A percentile compares a stretch with the other conserved stretches of the same genome.
These are phyloP conservation scores for Hygrocybe coccinea DNA, from an alignment of 768 basidiomycete genomes.

Conservation along the genomic window DNA sequence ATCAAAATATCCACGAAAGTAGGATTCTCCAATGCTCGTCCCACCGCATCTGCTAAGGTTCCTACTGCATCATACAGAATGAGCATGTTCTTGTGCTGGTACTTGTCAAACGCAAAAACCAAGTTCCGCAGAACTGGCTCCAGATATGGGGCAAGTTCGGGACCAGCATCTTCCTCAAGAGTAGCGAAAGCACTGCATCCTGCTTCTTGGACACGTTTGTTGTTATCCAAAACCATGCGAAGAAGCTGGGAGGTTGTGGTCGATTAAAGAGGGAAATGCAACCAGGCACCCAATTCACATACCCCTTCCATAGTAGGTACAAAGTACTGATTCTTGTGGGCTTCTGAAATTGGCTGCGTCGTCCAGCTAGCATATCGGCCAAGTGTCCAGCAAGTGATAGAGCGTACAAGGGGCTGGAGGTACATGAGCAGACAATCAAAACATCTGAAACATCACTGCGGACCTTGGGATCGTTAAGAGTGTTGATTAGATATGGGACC, in stretches of 20 bases:
- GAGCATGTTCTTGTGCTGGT: slow-evolving; percentile 98
- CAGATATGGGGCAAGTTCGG: slow-evolving; percentile 85
- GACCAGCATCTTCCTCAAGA: slow-evolving; percentile 93
- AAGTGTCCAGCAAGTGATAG: slow-evolving; percentile 99
- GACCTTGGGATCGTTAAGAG: slow-evolving; percentile 89
- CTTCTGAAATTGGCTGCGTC: slow-evolving; percentile 75
- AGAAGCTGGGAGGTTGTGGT: slow-evolving; percentile 58
- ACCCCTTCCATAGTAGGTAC: slow-evolving; percentile 99
- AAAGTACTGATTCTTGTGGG: slow-evolving; percentile 87
- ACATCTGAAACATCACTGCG: slow-evolving; percentile 14
- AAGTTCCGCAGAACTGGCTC: slow-evolving; percentile 93
- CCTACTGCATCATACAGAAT: slow-evolving; percentile 99
- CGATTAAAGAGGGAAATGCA: neutral
- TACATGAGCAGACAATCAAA: slow-evolving; percentile 7
- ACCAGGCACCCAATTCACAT: slow-evolving; percentile 13
- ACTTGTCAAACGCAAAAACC: slow-evolving; percentile 94
- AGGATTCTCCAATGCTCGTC: slow-evolving; percentile 77
- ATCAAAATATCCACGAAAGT: slow-evolving; percentile 91
- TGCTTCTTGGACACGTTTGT: slow-evolving; percentile 98
- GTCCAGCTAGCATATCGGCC: slow-evolving; percentile 98
- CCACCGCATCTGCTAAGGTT: slow-evolving; percentile 95
- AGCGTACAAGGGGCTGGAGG: slow-evolving; percentile 85
- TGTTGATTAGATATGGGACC: slow-evolving; percentile 87
- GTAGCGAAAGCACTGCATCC: slow-evolving; percentile 99
- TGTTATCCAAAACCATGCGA: slow-evolving; percentile 95